These are phyloP conservation scores for Triticum dicoccoides DNA, from an alignment of 176 grass and related monocot genomes.

Conservation along the genomic window DNA sequence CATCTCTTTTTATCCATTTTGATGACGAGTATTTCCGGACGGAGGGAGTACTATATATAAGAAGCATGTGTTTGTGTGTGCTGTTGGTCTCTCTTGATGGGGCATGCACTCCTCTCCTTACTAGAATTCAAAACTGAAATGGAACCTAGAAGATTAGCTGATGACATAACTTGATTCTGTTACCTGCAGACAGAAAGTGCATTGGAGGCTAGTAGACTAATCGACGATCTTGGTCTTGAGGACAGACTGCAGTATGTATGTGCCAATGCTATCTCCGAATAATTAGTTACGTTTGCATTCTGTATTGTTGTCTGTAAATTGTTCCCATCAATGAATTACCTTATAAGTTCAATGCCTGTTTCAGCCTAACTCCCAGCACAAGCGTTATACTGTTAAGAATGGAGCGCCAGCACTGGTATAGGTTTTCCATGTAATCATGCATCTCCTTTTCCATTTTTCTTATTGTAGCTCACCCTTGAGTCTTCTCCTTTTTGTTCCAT, in stretches of 20 bases:
- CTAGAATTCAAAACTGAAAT: background rate
- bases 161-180: background rate
- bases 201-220: conserved; percentile 59
- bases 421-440: conserved; percentile 8
- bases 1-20: no score
- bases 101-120: background rate
- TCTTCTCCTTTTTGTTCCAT: conserved; percentile 13
- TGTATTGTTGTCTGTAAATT: background rate
- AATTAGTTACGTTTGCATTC: background rate
- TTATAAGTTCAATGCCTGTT: conserved; percentile 27
- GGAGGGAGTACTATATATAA: background rate
- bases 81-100: background rate
- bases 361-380: conserved; percentile 89
- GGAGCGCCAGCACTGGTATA: conserved; percentile 74
- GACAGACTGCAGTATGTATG: conserved; percentile 84
- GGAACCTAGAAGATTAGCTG: background rate
- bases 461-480: conserved; percentile 18
- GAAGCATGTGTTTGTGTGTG: background rate
- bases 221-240: conserved; percentile 78
- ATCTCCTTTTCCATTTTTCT: background rate
- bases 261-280: conserved; percentile 34
- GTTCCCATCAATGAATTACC: background rate
- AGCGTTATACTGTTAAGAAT: conserved; percentile 88
- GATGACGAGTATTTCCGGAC: no score
- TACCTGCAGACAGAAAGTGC: conserved; percentile 51